These are phyloP conservation scores for Cyclotella distinguenda DNA, from an alignment of 108 stramenopile genomes.

Conservation along the genomic window DNA sequence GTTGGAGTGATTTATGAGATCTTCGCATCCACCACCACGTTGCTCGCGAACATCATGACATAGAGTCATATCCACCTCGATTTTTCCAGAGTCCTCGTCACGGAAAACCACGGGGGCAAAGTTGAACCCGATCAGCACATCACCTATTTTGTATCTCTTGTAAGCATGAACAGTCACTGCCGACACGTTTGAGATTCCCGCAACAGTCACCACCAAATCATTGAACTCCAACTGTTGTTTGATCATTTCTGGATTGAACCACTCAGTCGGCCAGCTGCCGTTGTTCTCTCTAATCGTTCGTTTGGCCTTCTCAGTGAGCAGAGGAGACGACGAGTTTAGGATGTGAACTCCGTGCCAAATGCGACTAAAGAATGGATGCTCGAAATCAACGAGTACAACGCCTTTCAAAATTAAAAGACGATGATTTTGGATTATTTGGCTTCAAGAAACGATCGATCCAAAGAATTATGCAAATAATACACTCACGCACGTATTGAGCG, in stretches of 20 bases:
- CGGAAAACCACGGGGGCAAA: slow-evolving; percentile 37
- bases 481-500: slow-evolving; percentile 35
- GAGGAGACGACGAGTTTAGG: slow-evolving; percentile 27
- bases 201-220: slow-evolving; percentile 22
- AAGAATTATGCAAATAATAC: too few species aligned
- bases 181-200: slow-evolving; percentile 27
- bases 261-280: slow-evolving; percentile 30
- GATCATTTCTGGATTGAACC: slow-evolving; percentile 27
- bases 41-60: slow-evolving; percentile 41
- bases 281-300: slow-evolving; percentile 9
- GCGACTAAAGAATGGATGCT: slow-evolving; percentile 40
- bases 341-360: slow-evolving; percentile 43
- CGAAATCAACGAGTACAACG: slow-evolving; percentile 22
- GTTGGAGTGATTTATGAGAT: slow-evolving; percentile 7
- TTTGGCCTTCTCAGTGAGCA: slow-evolving; percentile 30
- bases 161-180: slow-evolving; percentile 20
- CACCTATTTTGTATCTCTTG: slow-evolving; percentile 21
- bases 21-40: slow-evolving; percentile 25
- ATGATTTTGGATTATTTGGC: too few species aligned
- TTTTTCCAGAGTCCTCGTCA: slow-evolving; percentile 6
- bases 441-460: too few species aligned
- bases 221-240: slow-evolving; percentile 27
- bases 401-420: too few species aligned
- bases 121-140: slow-evolving; percentile 40
- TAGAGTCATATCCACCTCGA: slow-evolving; percentile 26